Percentiles rank a stretch among this genome's conserved stretches.
These are phyloP conservation scores for Tolypocladium tundrense DNA, from an alignment of 2,329 filamentous ascomycete genomes.

Conservation along the genomic window DNA sequence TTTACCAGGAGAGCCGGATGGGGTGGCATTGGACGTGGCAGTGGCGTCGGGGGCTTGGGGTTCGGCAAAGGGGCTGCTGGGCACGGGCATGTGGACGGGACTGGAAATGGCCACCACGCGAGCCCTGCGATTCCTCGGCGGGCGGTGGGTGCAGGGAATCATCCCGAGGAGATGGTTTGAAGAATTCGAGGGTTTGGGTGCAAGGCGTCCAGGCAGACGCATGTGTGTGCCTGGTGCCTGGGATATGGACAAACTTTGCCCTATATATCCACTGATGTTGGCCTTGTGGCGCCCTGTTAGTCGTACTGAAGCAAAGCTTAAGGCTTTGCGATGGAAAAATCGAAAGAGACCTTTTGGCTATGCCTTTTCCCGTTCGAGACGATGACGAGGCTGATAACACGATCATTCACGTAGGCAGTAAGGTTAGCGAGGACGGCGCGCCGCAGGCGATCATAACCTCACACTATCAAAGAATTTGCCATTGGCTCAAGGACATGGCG, in stretches of 20 bases:
- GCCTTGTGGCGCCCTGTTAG: too few species aligned
- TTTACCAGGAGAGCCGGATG: constrained; percentile 4
- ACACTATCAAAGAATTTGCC: not conserved
- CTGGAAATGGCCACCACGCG: not conserved
- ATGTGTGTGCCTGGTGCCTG: not conserved
- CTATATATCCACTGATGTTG: not conserved
- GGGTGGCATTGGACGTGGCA: not conserved
- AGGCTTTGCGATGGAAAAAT: too few species aligned
- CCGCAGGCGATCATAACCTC: too few species aligned
- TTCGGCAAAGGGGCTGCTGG: not conserved
- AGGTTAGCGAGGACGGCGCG: too few species aligned
- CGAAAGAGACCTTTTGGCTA: too few species aligned
- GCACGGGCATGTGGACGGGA: not conserved
- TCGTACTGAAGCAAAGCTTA: too few species aligned
- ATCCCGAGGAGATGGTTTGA: not conserved
- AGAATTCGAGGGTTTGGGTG: not conserved
- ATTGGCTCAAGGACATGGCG: not conserved
- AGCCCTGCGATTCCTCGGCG: not conserved
- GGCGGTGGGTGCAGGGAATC: not conserved
- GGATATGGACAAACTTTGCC: not conserved
- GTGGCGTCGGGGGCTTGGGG: constrained; percentile 1
- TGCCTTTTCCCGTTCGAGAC: too few species aligned
- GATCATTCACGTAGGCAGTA: too few species aligned
- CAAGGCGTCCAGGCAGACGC: not conserved
- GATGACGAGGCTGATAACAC: too few species aligned